Evolutionary conservation across 2,329 filamentous ascomycete genomes (phyloP).

Genomic region (Phialophora expanda): DNA sequence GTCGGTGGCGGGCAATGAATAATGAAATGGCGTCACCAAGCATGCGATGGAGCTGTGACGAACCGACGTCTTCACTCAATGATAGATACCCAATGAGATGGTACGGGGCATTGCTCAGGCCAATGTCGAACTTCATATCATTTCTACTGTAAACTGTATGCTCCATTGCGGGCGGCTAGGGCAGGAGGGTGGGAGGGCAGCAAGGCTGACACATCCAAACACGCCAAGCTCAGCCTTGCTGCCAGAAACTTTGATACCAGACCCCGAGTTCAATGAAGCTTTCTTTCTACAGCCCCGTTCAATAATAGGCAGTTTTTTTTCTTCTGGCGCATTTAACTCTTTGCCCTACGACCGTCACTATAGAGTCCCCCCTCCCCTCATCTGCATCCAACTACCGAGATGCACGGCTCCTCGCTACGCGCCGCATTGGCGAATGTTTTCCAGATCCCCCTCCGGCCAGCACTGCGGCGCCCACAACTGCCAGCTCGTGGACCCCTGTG

Average conservation of each 20-base stretch:
- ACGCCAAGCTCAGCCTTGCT: constrained; percentile 28
- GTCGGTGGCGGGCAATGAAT: not conserved
- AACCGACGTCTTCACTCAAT: constrained; percentile 15
- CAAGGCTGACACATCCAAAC: constrained; percentile 16
- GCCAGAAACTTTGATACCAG: constrained; percentile 11
- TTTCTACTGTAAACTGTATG: not conserved
- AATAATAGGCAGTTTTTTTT: not conserved
- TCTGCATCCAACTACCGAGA: constrained; percentile 7
- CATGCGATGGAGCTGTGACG: constrained; percentile 2
- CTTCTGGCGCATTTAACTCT: not conserved
- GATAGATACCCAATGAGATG: constrained; percentile 19
- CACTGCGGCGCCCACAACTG: constrained; percentile 7
- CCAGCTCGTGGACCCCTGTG: not conserved
- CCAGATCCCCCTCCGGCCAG: constrained; percentile 47
- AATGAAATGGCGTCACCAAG: not conserved
- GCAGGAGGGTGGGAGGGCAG: too few relatives aligned
- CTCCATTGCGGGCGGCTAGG: not conserved
- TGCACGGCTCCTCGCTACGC: constrained; percentile 49
- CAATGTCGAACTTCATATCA: not conserved
- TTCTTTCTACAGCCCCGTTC: not conserved
- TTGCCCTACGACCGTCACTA: not conserved
- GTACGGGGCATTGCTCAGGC: not conserved
- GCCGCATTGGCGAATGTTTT: constrained; percentile 54
- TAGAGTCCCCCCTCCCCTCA: not conserved
- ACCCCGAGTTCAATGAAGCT: not conserved